Percentiles rank a stretch among this genome's conserved stretches.
Conservation (phyloP, 768 basidiomycete species). For the Trametes villosa region DNA sequence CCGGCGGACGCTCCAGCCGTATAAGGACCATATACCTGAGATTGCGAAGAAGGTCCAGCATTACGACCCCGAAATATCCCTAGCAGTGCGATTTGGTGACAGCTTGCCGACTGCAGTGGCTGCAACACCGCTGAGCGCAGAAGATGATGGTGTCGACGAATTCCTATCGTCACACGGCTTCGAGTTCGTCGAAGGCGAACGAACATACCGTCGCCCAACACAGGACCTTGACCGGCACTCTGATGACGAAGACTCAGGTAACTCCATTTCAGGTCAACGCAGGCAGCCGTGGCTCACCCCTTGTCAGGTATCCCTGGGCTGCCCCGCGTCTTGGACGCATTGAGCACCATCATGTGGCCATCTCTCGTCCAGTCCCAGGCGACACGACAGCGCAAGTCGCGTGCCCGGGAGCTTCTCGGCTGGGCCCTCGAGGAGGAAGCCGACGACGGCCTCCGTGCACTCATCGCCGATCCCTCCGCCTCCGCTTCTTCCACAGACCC, state of each 20-base stretch:
- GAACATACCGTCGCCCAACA: conserved; percentile 26
- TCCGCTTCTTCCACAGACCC: conserved; percentile 25
- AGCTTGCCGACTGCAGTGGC: conserved; percentile 18
- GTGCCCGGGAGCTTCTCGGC: conserved; percentile 42
- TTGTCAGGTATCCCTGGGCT: conserved; percentile 45
- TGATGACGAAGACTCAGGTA: conserved; percentile 31
- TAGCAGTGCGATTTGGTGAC: conserved; percentile 62
- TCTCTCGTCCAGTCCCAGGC: conserved; percentile 59
- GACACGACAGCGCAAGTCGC: conserved; percentile 34
- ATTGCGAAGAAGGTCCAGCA: conserved; percentile 52
- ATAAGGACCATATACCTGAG: conserved; percentile 55
- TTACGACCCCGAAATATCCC: conserved; percentile 69
- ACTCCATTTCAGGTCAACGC: neutral
- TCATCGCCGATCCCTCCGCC: conserved; percentile 27
- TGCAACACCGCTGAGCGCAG: conserved; percentile 32
- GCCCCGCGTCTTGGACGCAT: conserved; percentile 73
- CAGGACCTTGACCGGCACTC: conserved; percentile 24
- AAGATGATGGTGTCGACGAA: conserved; percentile 62
- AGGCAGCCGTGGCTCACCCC: neutral
- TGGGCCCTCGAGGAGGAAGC: conserved; percentile 45
- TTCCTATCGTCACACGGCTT: conserved; percentile 73
- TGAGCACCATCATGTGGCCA: conserved; percentile 91
- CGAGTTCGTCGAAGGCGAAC: conserved; percentile 70
- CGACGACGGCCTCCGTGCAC: conserved; percentile 42
- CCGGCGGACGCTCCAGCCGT: conserved; percentile 46